Evolutionary conservation across 2,329 filamentous ascomycete species (phyloP).

Genomic region (Penicillium digitatum): DNA sequence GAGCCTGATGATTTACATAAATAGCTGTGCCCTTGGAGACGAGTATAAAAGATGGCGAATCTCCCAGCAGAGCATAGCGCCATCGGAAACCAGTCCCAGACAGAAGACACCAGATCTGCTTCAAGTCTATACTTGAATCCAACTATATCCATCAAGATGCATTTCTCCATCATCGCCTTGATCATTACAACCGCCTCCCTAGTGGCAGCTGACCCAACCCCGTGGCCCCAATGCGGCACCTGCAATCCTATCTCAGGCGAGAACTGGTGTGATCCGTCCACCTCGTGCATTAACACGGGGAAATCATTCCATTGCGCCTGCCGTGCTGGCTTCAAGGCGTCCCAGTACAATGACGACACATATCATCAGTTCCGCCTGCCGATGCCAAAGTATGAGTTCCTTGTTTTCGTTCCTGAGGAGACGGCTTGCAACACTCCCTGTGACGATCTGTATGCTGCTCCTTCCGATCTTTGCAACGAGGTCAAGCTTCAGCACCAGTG

Average conservation of each 20-base stretch:
- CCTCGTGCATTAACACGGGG: conserved; percentile 45
- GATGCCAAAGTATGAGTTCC: conserved; percentile 39
- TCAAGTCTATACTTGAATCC: not conserved
- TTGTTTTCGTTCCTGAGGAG: conserved; percentile 38
- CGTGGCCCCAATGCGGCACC: conserved; percentile 31
- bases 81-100: conserved; percentile 1
- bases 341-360: conserved; percentile 27
- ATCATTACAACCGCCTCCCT: conserved; percentile 26
- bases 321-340: conserved; percentile 42
- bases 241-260: conserved; percentile 41
- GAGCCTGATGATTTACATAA: not conserved
- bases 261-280: conserved; percentile 43
- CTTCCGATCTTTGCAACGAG: conserved; percentile 35
- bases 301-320: conserved; percentile 42
- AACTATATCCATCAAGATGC: conserved; percentile 29
- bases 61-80: not conserved
- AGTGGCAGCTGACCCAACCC: conserved; percentile 15
- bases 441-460: conserved; percentile 30
- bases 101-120: not conserved
- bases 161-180: conserved; percentile 25
- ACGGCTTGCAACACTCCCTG: conserved; percentile 38
- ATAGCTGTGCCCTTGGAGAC: not conserved
- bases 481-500: conserved; percentile 32
- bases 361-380: conserved; percentile 37
- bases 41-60: conserved; percentile 4